Evolutionary conservation across 345 rosid genomes (phyloP), one percentile per base, ranked within the genome.

Genomic region (Dimocarpus longan): DNA sequence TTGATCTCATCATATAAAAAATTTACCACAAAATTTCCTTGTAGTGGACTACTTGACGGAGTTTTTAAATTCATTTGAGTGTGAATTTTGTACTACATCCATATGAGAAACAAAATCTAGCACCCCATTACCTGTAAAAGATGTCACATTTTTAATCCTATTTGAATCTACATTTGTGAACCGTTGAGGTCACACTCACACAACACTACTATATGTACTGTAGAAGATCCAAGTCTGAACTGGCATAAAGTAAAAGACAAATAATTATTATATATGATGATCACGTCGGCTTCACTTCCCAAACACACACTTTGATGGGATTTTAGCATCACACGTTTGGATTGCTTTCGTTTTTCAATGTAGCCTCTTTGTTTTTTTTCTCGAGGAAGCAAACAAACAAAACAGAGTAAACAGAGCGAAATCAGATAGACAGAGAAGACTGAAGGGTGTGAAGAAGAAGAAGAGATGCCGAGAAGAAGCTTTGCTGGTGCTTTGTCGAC

Each of bases 401-500:
- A 40, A 16, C 8, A 42, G n/a, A 3, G n/a, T 2, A 24, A 24
- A 7, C 11, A 48, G 71, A n/a, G 48, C 63, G 50, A 6, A 56
- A 37, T 59, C 76, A 28, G 65, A 63, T 63, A 18, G 18, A 21
- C 24, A 24, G 13, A 5, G n/a, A 62, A 26, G 28, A 26, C n/a
- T n/a, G n/a, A 32, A 57, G 44, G 60, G 70, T n/a, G 24, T 26
- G 37, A 74, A 68, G 68, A 73, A 78, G 80, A 76, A 73, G 43
- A 81, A 78, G 75, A 83, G 69, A 92, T 95, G 98, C 93, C 98
- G 64, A 78, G 81, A 24, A 89, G 86, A 86, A 87, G 85, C 39
- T 84, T 93, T 66, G 72, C 85, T 0, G 96, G 92, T 1, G 83
- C 90, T 8, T 68, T 94, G 63, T 77, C 92, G 65, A 57, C 89